Conservation (phyloP, 2,329 filamentous ascomycete species). For the Phyllosticta citribraziliensis region DNA sequence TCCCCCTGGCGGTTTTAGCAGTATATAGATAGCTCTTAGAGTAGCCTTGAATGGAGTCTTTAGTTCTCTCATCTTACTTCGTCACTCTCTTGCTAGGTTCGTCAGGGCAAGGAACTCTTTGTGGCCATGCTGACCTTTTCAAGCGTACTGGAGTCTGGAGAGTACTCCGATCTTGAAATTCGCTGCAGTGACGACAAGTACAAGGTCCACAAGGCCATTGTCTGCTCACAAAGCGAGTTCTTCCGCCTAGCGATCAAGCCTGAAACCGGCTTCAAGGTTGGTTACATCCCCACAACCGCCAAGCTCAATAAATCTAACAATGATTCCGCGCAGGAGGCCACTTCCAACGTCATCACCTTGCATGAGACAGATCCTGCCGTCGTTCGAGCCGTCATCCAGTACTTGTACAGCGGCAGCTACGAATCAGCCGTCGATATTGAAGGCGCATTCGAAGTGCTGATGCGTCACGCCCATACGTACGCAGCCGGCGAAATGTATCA, state of each 20-base stretch:
- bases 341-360: neutral
- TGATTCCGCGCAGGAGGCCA: neutral
- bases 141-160: neutral
- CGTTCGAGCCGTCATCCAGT: slow-evolving; percentile 4
- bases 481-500: neutral
- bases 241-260: neutral
- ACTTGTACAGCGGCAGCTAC: slow-evolving; percentile 11
- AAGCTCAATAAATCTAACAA: neutral
- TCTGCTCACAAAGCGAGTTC: slow-evolving; percentile 4
- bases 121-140: neutral
- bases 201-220: slow-evolving; percentile 4
- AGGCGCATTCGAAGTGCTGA: neutral
- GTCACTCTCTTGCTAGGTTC: neutral
- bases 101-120: neutral
- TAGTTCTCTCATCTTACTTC: too few relatives aligned
- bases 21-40: too few relatives aligned
- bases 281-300: neutral
- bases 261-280: neutral
- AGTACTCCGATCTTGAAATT: neutral
- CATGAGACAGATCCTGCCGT: neutral
- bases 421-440: neutral
- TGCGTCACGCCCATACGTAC: neutral
- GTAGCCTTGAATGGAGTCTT: too few relatives aligned
- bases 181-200: neutral
- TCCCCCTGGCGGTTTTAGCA: too few relatives aligned